A percentile compares a stretch with the other conserved stretches of the same genome.
These are phyloP conservation scores for Kwoniella pini DNA, from an alignment of 768 basidiomycete genomes.

Conservation along the genomic window DNA sequence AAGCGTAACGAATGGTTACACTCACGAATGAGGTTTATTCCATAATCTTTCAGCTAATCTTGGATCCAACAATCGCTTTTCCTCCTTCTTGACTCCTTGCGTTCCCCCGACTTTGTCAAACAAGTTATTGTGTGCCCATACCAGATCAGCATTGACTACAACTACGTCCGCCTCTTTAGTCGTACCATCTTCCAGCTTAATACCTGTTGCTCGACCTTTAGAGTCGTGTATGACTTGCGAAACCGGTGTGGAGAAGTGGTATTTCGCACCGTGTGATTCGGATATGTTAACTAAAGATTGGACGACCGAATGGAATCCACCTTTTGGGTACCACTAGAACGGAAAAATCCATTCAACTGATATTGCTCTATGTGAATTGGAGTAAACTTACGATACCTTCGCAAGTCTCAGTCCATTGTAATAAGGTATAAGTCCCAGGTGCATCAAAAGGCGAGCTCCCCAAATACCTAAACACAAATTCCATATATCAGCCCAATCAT, in stretches of 20 bases:
- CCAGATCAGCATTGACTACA: constrained; percentile 57
- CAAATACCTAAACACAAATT: constrained; percentile 49
- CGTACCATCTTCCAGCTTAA: constrained; percentile 50
- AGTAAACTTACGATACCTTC: constrained; percentile 53
- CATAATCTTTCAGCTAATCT: constrained; percentile 36
- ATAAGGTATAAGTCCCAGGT: constrained; percentile 57
- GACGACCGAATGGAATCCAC: constrained; percentile 52
- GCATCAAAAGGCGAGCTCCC: constrained; percentile 57
- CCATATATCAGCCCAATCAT: neutral
- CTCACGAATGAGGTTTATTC: constrained; percentile 49
- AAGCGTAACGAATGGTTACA: neutral
- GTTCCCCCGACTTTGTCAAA: constrained; percentile 36
- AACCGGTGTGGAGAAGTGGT: constrained; percentile 54
- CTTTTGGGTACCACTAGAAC: constrained; percentile 47
- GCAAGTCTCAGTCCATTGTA: constrained; percentile 58
- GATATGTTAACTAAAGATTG: constrained; percentile 54
- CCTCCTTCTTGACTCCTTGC: constrained; percentile 8
- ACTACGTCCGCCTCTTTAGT: constrained; percentile 53
- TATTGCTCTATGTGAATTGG: constrained; percentile 30
- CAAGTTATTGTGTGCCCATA: constrained; percentile 56
- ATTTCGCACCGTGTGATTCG: constrained; percentile 51
- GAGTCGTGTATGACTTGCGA: constrained; percentile 49
- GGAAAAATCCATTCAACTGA: neutral
- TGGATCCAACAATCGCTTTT: constrained; percentile 33
- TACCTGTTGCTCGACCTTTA: constrained; percentile 51